Evolutionary conservation across 2,329 filamentous ascomycete species (phyloP).

Genomic region (Monilinia aucupariae): DNA sequence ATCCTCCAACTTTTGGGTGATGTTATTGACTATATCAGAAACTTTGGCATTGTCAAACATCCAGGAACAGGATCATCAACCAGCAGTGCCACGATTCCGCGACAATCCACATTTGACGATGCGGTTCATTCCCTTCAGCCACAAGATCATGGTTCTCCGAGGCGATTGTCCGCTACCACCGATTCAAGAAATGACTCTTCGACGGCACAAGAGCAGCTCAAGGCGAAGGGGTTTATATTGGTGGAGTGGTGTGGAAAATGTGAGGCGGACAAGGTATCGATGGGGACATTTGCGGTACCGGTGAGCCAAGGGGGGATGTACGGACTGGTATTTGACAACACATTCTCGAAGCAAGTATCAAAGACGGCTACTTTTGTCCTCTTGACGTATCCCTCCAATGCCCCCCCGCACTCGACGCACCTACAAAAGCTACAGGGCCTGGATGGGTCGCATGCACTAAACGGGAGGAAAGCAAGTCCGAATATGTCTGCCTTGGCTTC

Average conservation of each 20-base stretch:
- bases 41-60: constrained; percentile 97
- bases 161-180: constrained; percentile 42
- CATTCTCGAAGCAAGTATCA: constrained; percentile 90
- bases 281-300: constrained; percentile 78
- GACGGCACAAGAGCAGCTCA: constrained; percentile 57
- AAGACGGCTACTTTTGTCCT: constrained; percentile 95
- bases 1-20: neutral
- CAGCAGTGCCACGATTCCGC: constrained; percentile 26
- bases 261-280: constrained; percentile 90
- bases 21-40: constrained; percentile 45
- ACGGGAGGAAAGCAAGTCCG: constrained; percentile 43
- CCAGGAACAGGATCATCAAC: constrained; percentile 56
- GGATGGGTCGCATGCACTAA: constrained; percentile 42
- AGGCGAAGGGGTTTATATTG: constrained; percentile 61
- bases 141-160: constrained; percentile 27
- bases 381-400: constrained; percentile 83
- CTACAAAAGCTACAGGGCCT: constrained; percentile 51
- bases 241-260: constrained; percentile 90
- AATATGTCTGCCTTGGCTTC: constrained; percentile 43
- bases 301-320: constrained; percentile 82
- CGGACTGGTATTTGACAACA: constrained; percentile 96
- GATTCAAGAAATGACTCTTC: constrained; percentile 55
- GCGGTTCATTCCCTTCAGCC: constrained; percentile 25
- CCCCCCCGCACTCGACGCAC: constrained; percentile 68
- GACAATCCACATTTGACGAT: constrained; percentile 26